These are phyloP conservation scores for Pseudogymnoascus sp. DNA, from an alignment of 2,329 filamentous ascomycete genomes.

Conservation along the genomic window DNA sequence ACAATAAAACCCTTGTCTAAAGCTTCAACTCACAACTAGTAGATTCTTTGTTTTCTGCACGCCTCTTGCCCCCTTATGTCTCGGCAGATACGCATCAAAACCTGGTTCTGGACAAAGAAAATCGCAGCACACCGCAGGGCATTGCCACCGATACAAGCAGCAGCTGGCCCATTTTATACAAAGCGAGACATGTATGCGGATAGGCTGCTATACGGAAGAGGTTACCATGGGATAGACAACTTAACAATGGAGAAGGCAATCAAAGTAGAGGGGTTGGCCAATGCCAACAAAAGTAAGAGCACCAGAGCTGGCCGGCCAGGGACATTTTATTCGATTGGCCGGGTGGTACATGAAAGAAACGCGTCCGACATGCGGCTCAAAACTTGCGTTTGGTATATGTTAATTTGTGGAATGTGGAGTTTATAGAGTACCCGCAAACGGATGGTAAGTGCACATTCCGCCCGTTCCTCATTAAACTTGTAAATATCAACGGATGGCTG, in stretches of 20 bases:
- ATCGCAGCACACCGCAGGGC: background rate
- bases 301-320: background rate
- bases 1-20: conserved; percentile 6
- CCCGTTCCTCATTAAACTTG: background rate
- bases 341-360: background rate
- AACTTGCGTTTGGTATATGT: conserved; percentile 1
- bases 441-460: background rate
- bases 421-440: conserved; percentile 1
- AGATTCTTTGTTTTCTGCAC: conserved; percentile 5
- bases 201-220: background rate
- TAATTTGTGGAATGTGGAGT: background rate
- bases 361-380: background rate
- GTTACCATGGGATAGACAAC: background rate
- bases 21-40: background rate
- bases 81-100: background rate
- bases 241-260: background rate
- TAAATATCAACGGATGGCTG: conserved; percentile 3
- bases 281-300: background rate
- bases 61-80: background rate
- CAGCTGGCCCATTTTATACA: background rate
- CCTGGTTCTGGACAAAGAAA: conserved; percentile 5
- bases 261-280: background rate
- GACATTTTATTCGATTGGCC: background rate
- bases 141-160: background rate
- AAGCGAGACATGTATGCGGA: background rate